Base-by-base conservation (phyloP, 768 basidiomycete species). In the Rhodocollybia butyracea region DNA sequence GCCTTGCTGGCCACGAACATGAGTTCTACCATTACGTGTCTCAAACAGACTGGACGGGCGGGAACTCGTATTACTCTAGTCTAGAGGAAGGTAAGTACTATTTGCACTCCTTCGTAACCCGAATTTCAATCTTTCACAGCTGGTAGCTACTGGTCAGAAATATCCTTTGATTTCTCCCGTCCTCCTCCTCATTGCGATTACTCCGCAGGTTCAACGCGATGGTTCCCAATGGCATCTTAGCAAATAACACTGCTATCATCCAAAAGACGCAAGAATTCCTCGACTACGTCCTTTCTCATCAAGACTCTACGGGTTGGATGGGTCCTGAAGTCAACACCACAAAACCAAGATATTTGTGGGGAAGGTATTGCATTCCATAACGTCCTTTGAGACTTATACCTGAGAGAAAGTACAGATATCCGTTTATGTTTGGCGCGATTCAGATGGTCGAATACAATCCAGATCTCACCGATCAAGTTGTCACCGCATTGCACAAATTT, bases 61-160 rank as follows among this genome's bases (percentile, higher is more conserved):
- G 76, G 6, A 61, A 56, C 13, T 73, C 74, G 10, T 64, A 58
- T 29, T 77, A 77, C 56, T 77, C 76, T 19, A 72, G 61, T 46
- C 64, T 77, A 19, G 76, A 77, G 65, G 76, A 76, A 69, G 76
- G 76, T 75, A 29, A 2, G 58, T 57, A 26, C 26, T 5, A 24
- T 19, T 13, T 5, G 7, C 17, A 3, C 2, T 32, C 10, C 36
- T 17, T 13, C 24, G 2, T 42, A 12, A 30, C 27, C n/a, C n/a
- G n/a, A n/a, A n/a, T n/a, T n/a, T 22, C 26, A 32, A 15, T 15
- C 6, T 34, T 10, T 21, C 22, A 32, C 45, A 82, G 81, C 80
- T 58, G 80, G 80, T 46, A 81, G 79, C 64, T 82, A 82, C 59
- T 81, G 79, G 81, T 82, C 80, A 76, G 80, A 77, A 58, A n/a